phyloP scores from a whole-genome alignment of 2,329 filamentous ascomycete genomes.

The Tolypocladium tropicale region DNA sequence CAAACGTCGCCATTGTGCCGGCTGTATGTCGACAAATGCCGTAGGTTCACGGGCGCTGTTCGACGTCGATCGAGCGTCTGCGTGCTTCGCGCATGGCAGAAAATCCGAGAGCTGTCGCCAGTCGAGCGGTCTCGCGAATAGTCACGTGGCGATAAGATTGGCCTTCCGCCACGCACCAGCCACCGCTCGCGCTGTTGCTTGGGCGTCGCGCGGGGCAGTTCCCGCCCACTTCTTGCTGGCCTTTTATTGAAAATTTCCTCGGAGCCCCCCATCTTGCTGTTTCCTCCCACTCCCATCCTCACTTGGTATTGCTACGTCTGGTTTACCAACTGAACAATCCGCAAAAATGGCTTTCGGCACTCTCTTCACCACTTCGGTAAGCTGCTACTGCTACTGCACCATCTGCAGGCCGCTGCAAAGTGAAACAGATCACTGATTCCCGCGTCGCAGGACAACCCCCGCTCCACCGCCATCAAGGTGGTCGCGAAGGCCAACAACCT shows the following conservation, averaged over 20 bases:
- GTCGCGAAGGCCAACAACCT: constrained; percentile 97
- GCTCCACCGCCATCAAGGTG: constrained; percentile 78
- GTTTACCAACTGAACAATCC: constrained; percentile 11
- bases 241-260: constrained; percentile 22
- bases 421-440: constrained; percentile 11
- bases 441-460: constrained; percentile 65
- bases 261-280: constrained; percentile 6
- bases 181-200: constrained; percentile 8
- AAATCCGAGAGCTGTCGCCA: neutral
- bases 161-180: constrained; percentile 8
- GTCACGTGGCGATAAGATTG: constrained; percentile 14
- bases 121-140: neutral
- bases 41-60: constrained; percentile 10
- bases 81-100: neutral
- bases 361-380: constrained; percentile 80
- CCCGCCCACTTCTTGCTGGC: constrained; percentile 14
- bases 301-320: constrained; percentile 4
- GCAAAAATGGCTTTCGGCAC: constrained; percentile 92
- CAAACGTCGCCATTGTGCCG: constrained; percentile 23
- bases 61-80: constrained; percentile 4
- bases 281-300: constrained; percentile 9
- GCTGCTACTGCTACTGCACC: constrained; percentile 8
- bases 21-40: constrained; percentile 11
- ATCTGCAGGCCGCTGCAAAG: constrained; percentile 4
- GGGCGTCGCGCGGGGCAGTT: constrained; percentile 22